A percentile compares a stretch with the other conserved stretches of the same genome.
Evolutionary conservation across 2,329 filamentous ascomycete genomes (phyloP).

Genomic region (Scopulariopsis brevicaulis): DNA sequence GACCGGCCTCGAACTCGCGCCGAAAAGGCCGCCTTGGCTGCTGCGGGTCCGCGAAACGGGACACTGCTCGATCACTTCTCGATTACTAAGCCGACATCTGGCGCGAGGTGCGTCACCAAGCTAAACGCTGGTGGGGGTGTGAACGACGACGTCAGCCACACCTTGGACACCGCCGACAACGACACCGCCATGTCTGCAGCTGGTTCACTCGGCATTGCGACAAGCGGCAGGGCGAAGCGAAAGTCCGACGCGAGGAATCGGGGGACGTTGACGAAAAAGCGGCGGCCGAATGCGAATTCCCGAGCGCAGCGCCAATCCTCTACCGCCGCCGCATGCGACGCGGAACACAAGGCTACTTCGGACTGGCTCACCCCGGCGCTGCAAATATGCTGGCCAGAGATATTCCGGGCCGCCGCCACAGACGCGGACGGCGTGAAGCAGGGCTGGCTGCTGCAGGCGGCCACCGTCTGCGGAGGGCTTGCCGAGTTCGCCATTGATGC

Average conservation of each 20-base stretch:
- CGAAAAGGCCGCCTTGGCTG: slow-evolving; percentile 1
- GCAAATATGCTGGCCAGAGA: slow-evolving; percentile 44
- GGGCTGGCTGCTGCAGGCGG: slow-evolving; percentile 54
- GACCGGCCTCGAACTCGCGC: slow-evolving; percentile 3
- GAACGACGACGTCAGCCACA: not conserved
- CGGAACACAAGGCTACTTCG: slow-evolving; percentile 23
- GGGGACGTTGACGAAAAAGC: not conserved
- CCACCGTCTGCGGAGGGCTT: slow-evolving; percentile 52
- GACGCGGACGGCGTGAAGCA: slow-evolving; percentile 31
- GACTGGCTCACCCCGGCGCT: slow-evolving; percentile 29
- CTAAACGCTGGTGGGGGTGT: not conserved
- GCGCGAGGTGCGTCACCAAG: not conserved
- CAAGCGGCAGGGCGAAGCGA: not conserved
- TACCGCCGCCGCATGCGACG: not conserved
- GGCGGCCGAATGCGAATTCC: not conserved
- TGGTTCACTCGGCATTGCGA: not conserved
- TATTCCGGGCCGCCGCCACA: slow-evolving; percentile 58
- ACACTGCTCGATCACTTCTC: not conserved
- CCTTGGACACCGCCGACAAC: not conserved
- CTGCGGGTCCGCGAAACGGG: not conserved
- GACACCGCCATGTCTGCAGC: not conserved
- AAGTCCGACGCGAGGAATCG: not conserved
- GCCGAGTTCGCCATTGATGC: slow-evolving; percentile 62
- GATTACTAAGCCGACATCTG: not conserved
- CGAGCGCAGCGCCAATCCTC: not conserved